Evolutionary conservation across 2,329 filamentous ascomycete species (phyloP), one percentile per base, ranked within the genome.

Genomic region (Penicillium sp.): DNA sequence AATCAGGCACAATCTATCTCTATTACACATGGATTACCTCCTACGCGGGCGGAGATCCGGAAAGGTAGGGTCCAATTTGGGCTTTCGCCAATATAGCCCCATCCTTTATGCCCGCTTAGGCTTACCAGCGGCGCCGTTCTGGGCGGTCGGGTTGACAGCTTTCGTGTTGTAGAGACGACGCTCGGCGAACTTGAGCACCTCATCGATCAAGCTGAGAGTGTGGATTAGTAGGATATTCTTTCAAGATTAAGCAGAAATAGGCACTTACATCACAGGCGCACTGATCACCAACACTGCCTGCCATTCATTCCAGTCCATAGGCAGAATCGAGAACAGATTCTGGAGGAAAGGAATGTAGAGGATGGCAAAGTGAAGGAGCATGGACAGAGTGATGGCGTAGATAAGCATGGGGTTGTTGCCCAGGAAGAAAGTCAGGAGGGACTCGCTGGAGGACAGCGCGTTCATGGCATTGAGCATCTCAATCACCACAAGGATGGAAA

Each of bases 401-500:
- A 99, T 91, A 19, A 99, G 87, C 84, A 96, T 94, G 89, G 96
- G 94, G 80, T 99, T 99, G 73, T 93, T 86, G 93, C 93, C 97
- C n/a, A 99, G 81, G 10, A 93, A 93, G 62, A 99, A 85, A 2
- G 93, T 97, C 56, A 99, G 78, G 13, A 99, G 86, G 17, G 91
- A 96, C 78, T 99, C 94, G 75, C 91, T 96, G 0, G 92, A 96
- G 2, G 92, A 97, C 33, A 99, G 84, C 0, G 93, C 94, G 73
- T 99, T 99, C 89, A 97, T 93, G 68, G 94, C 94, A 78, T 99
- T 99, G 73, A 99, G 85, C 94, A 99, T 99, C 80, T 99, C 94
- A 71, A 99, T 97, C 60, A 97, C 92, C 46, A 99, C 94, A 19
- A 99, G 84, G 69, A 88, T 87, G 38, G 91, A 96, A 60, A 99